A percentile compares a stretch with the other conserved stretches of the same genome.
These are phyloP conservation scores for Colletotrichum truncatum DNA, from an alignment of 2,329 filamentous ascomycete genomes.

Conservation along the genomic window DNA sequence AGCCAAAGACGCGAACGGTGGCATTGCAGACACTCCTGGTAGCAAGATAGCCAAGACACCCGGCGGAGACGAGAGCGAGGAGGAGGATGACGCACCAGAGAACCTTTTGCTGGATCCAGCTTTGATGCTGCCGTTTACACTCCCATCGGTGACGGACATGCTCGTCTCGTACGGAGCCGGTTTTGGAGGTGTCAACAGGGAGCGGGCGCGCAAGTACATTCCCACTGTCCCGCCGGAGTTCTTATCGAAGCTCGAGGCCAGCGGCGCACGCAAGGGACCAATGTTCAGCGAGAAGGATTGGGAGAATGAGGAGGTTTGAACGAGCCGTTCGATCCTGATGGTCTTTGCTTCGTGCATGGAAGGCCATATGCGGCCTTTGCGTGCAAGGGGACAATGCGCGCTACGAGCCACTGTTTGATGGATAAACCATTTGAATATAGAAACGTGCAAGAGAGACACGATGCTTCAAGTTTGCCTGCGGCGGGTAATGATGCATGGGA, in stretches of 20 bases:
- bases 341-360: background rate
- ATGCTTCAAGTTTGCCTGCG: background rate
- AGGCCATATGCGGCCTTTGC: background rate
- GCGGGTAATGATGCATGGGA: slow-evolving; percentile 8
- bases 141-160: slow-evolving; percentile 98
- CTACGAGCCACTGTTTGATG: background rate
- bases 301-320: slow-evolving; percentile 70
- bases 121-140: slow-evolving; percentile 91
- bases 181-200: slow-evolving; percentile 90
- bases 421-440: background rate
- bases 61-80: slow-evolving; percentile 41
- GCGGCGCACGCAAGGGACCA: slow-evolving; percentile 58
- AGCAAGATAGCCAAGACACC: slow-evolving; percentile 52
- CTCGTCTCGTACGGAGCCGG: slow-evolving; percentile 93
- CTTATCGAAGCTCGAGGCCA: slow-evolving; percentile 81
- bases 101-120: slow-evolving; percentile 87
- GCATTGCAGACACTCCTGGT: slow-evolving; percentile 52
- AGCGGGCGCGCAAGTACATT: slow-evolving; percentile 93
- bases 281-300: slow-evolving; percentile 73
- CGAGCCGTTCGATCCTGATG: background rate
- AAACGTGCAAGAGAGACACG: background rate
- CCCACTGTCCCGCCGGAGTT: slow-evolving; percentile 96
- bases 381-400: background rate
- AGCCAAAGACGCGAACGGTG: slow-evolving; percentile 48
- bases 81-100: slow-evolving; percentile 76